phyloP scores from a whole-genome alignment of 352 stramenopile genomes.

The Salisapilia sapeloensis region DNA sequence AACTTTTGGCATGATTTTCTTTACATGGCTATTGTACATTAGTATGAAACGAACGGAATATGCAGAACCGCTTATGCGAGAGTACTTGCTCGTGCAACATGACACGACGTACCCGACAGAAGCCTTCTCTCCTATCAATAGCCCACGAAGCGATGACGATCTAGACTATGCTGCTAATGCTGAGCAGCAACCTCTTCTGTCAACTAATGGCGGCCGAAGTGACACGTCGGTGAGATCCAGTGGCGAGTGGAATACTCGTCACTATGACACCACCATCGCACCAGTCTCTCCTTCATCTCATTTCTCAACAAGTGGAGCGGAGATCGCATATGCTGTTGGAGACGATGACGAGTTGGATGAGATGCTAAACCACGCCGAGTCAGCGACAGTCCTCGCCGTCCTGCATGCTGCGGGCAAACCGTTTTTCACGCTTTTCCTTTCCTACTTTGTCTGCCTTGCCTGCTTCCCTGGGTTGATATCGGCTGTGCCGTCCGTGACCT shows the following conservation, averaged over 20 bases:
- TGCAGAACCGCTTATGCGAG: constrained; percentile 35
- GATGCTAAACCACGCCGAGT: constrained; percentile 15
- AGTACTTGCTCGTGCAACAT: constrained; percentile 51
- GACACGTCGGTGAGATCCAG: too few species aligned
- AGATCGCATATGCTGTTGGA: constrained; percentile 8
- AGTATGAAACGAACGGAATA: constrained; percentile 31
- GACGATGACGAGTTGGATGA: too few species aligned
- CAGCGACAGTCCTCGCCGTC: constrained; percentile 34
- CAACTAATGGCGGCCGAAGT: too few species aligned
- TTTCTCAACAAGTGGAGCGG: constrained; percentile 3
- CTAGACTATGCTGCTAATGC: too few species aligned
- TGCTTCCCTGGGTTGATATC: constrained; percentile 70
- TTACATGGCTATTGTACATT: constrained; percentile 38
- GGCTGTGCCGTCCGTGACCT: constrained; percentile 38
- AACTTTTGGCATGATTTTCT: constrained; percentile 24
- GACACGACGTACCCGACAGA: constrained; percentile 32
- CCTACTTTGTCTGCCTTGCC: constrained; percentile 59
- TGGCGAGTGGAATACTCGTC: too few species aligned
- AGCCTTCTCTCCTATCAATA: constrained; percentile 33
- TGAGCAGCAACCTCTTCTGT: too few species aligned
- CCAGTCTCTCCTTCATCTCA: too few species aligned
- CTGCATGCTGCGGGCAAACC: constrained; percentile 44
- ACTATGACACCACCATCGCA: too few species aligned
- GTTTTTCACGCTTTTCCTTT: constrained; percentile 63
- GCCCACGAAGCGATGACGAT: constrained; percentile 12